These are phyloP conservation scores for Flammula alnicola DNA, from an alignment of 1,284 basidiomycete species.

Conservation along the genomic window DNA sequence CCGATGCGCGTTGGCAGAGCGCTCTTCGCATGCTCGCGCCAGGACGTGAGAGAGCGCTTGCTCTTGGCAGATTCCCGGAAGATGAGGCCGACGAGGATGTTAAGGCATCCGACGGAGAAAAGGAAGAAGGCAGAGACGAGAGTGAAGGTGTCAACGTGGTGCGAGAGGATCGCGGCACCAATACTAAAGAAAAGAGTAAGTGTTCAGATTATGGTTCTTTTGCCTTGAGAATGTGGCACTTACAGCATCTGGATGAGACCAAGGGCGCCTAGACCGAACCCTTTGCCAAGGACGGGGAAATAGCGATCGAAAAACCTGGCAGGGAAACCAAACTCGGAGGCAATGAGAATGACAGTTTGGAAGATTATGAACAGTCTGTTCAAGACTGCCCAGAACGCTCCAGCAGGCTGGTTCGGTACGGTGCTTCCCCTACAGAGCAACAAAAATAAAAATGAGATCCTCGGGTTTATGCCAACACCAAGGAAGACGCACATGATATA, in stretches of 20 bases:
- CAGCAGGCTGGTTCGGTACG: conserved; percentile 88
- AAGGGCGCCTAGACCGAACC: conserved; percentile 83
- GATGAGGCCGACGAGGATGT: conserved; percentile 78
- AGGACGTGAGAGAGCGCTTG: conserved; percentile 64
- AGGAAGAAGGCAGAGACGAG: conserved; percentile 89
- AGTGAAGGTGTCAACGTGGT: conserved; percentile 84
- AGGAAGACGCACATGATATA: conserved; percentile 64
- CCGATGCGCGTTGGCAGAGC: conserved; percentile 55
- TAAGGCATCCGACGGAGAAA: conserved; percentile 83
- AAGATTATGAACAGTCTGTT: conserved; percentile 84
- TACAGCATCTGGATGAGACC: conserved; percentile 80
- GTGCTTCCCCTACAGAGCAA: conserved; percentile 62
- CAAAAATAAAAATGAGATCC: conserved; percentile 11
- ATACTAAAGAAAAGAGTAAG: conserved; percentile 48
- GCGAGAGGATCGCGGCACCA: conserved; percentile 82
- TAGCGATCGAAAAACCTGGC: conserved; percentile 76
- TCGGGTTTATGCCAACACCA: neutral
- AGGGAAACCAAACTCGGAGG: conserved; percentile 84
- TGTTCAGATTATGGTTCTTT: neutral
- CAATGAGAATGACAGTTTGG: conserved; percentile 76
- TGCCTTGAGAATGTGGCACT: conserved; percentile 32
- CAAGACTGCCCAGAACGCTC: conserved; percentile 87
- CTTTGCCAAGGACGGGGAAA: conserved; percentile 82
- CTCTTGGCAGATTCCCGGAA: conserved; percentile 67
- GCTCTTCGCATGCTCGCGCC: conserved; percentile 59